Conservation (phyloP, 768 basidiomycete species). For the Russula lepida region DNA sequence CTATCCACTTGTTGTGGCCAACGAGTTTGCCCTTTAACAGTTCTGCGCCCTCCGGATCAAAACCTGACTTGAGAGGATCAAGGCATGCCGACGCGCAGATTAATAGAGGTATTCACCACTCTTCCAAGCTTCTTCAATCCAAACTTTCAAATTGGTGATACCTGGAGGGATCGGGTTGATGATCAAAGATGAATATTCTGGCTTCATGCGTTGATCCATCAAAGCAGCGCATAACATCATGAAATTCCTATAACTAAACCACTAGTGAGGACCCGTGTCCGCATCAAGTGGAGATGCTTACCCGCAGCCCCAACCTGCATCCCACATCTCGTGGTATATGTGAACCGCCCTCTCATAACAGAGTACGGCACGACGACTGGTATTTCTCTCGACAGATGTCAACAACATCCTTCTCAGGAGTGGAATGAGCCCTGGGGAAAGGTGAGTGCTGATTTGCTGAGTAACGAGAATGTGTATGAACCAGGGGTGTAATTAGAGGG, state of each 20-base stretch:
- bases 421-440: conserved; percentile 49
- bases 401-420: conserved; percentile 49
- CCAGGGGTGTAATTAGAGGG: conserved; percentile 58
- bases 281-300: conserved; percentile 13
- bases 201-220: conserved; percentile 56
- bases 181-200: conserved; percentile 52
- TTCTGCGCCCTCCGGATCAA: conserved; percentile 58
- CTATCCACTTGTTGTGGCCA: conserved; percentile 68
- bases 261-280: conserved; percentile 4
- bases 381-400: conserved; percentile 42
- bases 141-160: conserved; percentile 62
- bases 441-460: neutral
- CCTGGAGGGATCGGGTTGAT: conserved; percentile 53
- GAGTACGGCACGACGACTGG: conserved; percentile 48
- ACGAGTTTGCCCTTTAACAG: conserved; percentile 46
- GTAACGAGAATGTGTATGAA: conserved; percentile 23
- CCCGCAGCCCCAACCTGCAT: conserved; percentile 53
- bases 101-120: conserved; percentile 37
- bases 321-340: conserved; percentile 50
- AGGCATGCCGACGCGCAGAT: neutral
- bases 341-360: conserved; percentile 58
- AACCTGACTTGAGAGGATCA: conserved; percentile 38
- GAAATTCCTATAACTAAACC: conserved; percentile 69
- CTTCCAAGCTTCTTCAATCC: conserved; percentile 80
- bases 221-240: conserved; percentile 69